Evolutionary conservation across 176 grass and related monocot genomes (phyloP).

Genomic region (Metroxylon sagu): DNA sequence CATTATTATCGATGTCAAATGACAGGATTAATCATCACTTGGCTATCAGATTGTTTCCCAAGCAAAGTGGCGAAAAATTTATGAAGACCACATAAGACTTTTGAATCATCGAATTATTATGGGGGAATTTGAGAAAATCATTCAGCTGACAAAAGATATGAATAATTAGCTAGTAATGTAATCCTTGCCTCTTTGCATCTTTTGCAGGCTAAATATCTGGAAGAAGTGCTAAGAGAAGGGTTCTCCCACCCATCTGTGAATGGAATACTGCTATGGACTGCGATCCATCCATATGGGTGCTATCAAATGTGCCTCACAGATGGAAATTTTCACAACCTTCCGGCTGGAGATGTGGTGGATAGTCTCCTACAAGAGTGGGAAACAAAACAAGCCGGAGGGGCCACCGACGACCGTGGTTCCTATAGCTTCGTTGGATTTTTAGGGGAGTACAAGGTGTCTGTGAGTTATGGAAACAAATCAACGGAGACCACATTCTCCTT

Average conservation of each 20-base stretch:
- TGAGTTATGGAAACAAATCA: conserved; percentile 49
- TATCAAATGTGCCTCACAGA: conserved; percentile 98
- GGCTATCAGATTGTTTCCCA: no score
- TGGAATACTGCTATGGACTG: conserved; percentile 87
- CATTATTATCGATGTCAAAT: no score
- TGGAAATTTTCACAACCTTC: conserved; percentile 63
- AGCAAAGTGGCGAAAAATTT: no score
- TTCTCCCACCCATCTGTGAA: conserved; percentile 73
- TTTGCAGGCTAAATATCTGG: conserved; percentile 64
- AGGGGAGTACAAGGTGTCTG: conserved; percentile 60
- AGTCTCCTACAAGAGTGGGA: conserved; percentile 64
- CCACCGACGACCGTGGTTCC: conserved; percentile 65
- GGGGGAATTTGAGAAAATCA: no score
- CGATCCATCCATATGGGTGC: conserved; percentile 67
- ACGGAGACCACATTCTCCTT: conserved; percentile 58
- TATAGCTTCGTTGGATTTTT: conserved; percentile 77
- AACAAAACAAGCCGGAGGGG: conserved; percentile 33
- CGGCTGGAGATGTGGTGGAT: conserved; percentile 64
- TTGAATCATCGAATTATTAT: no score
- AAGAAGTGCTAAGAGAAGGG: conserved; percentile 81
- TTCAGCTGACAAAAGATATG: no score
- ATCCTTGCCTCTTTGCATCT: background rate
- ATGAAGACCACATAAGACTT: no score
- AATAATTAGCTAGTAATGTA: background rate
- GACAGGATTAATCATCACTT: no score